Evolutionary conservation across 1,139 yeast genomes (phyloP).

Genomic region (Protomyces inundatus): DNA sequence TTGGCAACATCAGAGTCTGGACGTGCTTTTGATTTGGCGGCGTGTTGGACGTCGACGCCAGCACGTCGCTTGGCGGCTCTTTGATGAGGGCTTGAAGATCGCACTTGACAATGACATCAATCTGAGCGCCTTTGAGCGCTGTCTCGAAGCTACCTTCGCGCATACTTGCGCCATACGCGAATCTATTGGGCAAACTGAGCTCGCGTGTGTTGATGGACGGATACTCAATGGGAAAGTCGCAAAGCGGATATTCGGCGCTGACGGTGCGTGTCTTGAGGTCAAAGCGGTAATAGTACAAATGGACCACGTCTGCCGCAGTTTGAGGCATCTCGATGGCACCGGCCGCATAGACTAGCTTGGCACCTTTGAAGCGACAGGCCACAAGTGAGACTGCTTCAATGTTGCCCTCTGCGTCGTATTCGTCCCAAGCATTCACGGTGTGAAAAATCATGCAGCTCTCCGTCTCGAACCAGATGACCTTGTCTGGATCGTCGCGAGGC

Average conservation of each 20-base stretch:
- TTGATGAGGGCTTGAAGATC: slow-evolving; percentile 11
- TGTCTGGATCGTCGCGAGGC: not conserved
- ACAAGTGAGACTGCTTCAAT: slow-evolving; percentile 16
- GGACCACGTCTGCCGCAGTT: slow-evolving; percentile 18
- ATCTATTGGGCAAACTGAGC: slow-evolving; percentile 16
- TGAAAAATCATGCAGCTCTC: slow-evolving; percentile 27
- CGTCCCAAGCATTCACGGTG: slow-evolving; percentile 27
- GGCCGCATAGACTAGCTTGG: slow-evolving; percentile 25
- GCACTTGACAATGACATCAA: slow-evolving; percentile 25
- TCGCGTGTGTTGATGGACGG: slow-evolving; percentile 23
- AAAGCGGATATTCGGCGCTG: slow-evolving; percentile 19
- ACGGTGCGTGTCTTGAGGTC: slow-evolving; percentile 14
- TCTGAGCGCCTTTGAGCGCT: slow-evolving; percentile 26
- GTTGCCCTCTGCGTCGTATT: slow-evolving; percentile 9
- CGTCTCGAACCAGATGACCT: slow-evolving; percentile 15
- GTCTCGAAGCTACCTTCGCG: slow-evolving; percentile 24
- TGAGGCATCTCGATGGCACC: slow-evolving; percentile 23
- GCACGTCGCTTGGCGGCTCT: slow-evolving; percentile 14
- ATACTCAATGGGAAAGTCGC: slow-evolving; percentile 26
- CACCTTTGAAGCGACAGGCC: slow-evolving; percentile 26
- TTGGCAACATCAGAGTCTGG: slow-evolving; percentile 9
- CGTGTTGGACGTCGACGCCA: slow-evolving; percentile 1
- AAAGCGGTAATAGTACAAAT: slow-evolving; percentile 25
- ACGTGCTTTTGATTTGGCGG: slow-evolving; percentile 14
- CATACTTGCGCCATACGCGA: slow-evolving; percentile 22